Evolutionary conservation across 305 asterid genomes (phyloP), one percentile per base, ranked within the genome.

Genomic region (Andrographis paniculata): DNA sequence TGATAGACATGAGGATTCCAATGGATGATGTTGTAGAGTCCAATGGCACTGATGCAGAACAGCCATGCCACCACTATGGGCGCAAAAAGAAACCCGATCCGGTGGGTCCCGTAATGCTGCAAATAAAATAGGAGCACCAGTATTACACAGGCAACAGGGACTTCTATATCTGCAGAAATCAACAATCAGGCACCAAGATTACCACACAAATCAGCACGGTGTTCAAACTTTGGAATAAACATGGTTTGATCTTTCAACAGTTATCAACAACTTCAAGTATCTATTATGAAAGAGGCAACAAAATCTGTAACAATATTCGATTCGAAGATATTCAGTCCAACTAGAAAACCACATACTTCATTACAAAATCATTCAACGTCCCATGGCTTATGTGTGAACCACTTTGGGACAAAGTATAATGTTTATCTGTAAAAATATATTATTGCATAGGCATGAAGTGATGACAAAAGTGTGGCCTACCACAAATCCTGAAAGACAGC

Each of bases 61-160:
- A 82, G 85, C 93, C 93, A 82, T 6, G 80, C 55, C 28, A 82
- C 72, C 27, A 82, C 93, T n/a, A 82, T 52, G 0, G 93, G 93
- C 10, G 93, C 93, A 31, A 82, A 82, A 40, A 82, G 78, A 65
- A 73, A 82, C 45, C 85, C 87, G 46, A 82, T 40, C 20, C 88
- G 78, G 46, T 78, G 85, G 17, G 93, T 82, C 51, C 93, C 93
- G 15, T 78, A 75, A 55, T 78, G 93, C 60, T 82, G 93, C 48
- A 82, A 82, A 45, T 35, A 73, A 56, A 82, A 82, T 54, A 82
- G 45, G 56, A 74, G 58, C 48, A 82, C 72, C 62, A 80, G 68
- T 55, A 82, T 75, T 57, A 59, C 45, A 58, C 93, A 82, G 46
- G 82, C 85, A 48, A 76, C 58, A 12, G 93, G 93, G 55, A 82